A percentile compares a stretch with the other conserved stretches of the same genome.
phyloP scores from a whole-genome alignment of 352 stramenopile genomes.

The Discostella stelligera region DNA sequence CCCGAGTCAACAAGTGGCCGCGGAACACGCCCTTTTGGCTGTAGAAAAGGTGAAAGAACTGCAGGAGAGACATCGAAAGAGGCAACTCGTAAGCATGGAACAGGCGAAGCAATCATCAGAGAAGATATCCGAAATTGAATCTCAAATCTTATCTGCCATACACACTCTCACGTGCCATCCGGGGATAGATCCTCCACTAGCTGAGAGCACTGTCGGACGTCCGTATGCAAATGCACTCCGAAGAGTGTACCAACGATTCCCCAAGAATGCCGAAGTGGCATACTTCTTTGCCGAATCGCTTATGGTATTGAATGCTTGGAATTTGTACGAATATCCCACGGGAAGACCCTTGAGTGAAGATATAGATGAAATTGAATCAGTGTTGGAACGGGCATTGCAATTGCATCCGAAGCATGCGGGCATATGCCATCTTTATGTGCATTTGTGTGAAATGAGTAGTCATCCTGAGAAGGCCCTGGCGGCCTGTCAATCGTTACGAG shows the following conservation, averaged over 20 bases:
- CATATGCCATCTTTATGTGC: conserved; percentile 81
- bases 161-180: conserved; percentile 58
- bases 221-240: conserved; percentile 75
- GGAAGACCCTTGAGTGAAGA: conserved; percentile 60
- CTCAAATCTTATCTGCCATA: conserved; percentile 64
- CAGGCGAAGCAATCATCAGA: conserved; percentile 8
- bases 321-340: conserved; percentile 79
- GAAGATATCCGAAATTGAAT: conserved; percentile 67
- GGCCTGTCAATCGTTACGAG: conserved; percentile 61
- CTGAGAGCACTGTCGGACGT: conserved; percentile 57
- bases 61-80: conserved; percentile 36
- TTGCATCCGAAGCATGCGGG: conserved; percentile 73
- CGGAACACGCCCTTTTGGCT: conserved; percentile 60
- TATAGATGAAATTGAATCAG: conserved; percentile 60
- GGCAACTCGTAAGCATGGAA: conserved; percentile 23
- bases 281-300: conserved; percentile 80
- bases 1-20: conserved; percentile 71
- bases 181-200: conserved; percentile 53
- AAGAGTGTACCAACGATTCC: conserved; percentile 69
- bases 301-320: conserved; percentile 82
- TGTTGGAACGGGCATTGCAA: conserved; percentile 65
- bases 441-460: conserved; percentile 81
- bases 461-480: conserved; percentile 64
- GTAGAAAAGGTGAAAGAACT: conserved; percentile 71
- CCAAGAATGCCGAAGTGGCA: conserved; percentile 74